Evolutionary conservation across 2,329 filamentous ascomycete genomes (phyloP).

Genomic region (Hyphodiscus sp.): DNA sequence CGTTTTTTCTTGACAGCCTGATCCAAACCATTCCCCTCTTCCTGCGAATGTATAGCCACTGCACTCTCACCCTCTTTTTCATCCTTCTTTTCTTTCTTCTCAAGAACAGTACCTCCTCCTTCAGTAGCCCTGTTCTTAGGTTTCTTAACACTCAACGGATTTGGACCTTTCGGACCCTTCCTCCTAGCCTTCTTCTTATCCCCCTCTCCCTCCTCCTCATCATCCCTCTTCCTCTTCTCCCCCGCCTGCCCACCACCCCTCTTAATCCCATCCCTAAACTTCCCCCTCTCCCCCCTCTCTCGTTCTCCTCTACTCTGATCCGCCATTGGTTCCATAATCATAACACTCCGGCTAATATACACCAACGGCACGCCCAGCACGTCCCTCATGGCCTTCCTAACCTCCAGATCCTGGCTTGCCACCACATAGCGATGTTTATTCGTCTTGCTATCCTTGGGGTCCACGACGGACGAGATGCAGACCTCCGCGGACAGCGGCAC

Average conservation of each 20-base stretch:
- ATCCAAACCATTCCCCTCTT: conserved; percentile 16
- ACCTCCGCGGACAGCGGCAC: conserved; percentile 63
- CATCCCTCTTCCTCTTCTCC: conserved; percentile 31
- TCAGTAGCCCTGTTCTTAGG: conserved; percentile 43
- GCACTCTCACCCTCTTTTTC: conserved; percentile 25
- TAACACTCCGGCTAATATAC: conserved; percentile 72
- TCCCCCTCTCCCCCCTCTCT: conserved; percentile 63
- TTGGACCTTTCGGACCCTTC: conserved; percentile 61
- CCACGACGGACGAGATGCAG: conserved; percentile 70
- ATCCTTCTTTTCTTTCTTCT: conserved; percentile 13
- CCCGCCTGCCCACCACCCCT: conserved; percentile 35
- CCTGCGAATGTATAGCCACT: conserved; percentile 3
- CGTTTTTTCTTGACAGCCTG: conserved; percentile 31
- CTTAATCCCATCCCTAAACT: conserved; percentile 66
- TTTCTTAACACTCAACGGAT: conserved; percentile 67
- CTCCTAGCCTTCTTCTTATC: conserved; percentile 50
- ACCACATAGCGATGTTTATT: conserved; percentile 79
- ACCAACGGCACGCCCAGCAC: conserved; percentile 69
- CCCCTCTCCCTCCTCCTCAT: conserved; percentile 25
- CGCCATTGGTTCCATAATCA: conserved; percentile 75
- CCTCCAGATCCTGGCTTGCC: conserved; percentile 62
- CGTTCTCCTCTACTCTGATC: conserved; percentile 55
- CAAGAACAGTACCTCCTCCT: conserved; percentile 10
- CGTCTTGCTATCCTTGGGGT: conserved; percentile 61
- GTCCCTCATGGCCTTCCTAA: conserved; percentile 56